Percentiles rank a stretch among this genome's conserved stretches.
phyloP scores from a whole-genome alignment of 177 flowering plant genomes.

The Tripterygium wilfordii region DNA sequence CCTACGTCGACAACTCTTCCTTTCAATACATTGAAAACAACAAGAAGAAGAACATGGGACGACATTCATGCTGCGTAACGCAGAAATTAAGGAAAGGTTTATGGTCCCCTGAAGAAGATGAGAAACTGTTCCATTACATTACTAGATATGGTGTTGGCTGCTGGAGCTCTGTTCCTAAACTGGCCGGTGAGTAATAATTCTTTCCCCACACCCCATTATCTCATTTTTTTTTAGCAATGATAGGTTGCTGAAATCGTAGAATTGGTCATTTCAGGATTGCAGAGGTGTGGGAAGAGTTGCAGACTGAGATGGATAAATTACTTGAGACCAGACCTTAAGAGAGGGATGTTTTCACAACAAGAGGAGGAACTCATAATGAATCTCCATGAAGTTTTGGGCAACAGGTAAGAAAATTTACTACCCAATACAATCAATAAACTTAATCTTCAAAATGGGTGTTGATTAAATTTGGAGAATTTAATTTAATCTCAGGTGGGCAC shows the following conservation, averaged over 20 bases:
- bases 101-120: conserved; percentile 98
- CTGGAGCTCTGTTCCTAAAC: conserved; percentile 95
- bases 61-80: conserved; percentile 62
- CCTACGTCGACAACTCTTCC: background rate
- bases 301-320: conserved; percentile 95
- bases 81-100: conserved; percentile 81
- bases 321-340: conserved; percentile 90
- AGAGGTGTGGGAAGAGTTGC: conserved; percentile 97
- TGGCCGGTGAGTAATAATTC: conserved; percentile 52
- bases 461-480: background rate
- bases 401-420: conserved; percentile 40
- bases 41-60: conserved; percentile 48
- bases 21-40: too few relatives aligned
- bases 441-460: background rate
- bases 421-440: background rate
- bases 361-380: conserved; percentile 79
- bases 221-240: too few relatives aligned
- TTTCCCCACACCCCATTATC: too few relatives aligned
- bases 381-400: conserved; percentile 79
- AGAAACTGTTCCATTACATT: conserved; percentile 73
- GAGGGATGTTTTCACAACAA: conserved; percentile 86
- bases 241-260: too few relatives aligned
- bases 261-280: conserved; percentile 44
- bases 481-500: conserved; percentile 79
- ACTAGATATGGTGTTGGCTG: conserved; percentile 82